Percentiles rank a stretch among this genome's conserved stretches.
phyloP scores from a whole-genome alignment of 495 filamentous ascomycete genomes.

The Penicillium macrosclerotiorum region DNA sequence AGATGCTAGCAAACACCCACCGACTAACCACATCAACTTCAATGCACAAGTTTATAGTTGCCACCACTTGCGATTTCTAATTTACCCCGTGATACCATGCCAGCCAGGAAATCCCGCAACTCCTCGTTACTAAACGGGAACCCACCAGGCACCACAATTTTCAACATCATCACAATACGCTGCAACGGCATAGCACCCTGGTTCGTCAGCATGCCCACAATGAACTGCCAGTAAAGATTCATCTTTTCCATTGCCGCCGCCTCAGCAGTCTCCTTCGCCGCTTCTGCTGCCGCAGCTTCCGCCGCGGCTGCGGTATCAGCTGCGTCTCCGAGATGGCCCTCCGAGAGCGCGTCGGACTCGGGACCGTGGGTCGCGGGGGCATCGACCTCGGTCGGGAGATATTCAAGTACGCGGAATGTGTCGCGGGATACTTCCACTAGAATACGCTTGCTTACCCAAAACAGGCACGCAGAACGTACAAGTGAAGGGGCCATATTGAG shows the following conservation, averaged over 20 bases:
- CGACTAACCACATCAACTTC: constrained; percentile 1
- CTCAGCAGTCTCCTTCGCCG: constrained; percentile 44
- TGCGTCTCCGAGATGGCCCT: constrained; percentile 26
- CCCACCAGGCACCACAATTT: constrained; percentile 79
- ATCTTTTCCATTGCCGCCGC: constrained; percentile 69
- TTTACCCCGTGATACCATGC: constrained; percentile 68
- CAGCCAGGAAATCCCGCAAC: constrained; percentile 70
- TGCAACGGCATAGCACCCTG: constrained; percentile 73
- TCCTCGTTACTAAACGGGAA: constrained; percentile 80
- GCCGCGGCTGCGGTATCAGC: constrained; percentile 45
- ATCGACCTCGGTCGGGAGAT: constrained; percentile 48
- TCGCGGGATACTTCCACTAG: constrained; percentile 57
- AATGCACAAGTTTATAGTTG: constrained; percentile 60
- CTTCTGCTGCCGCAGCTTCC: constrained; percentile 49
- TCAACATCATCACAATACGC: constrained; percentile 90
- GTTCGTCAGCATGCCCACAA: constrained; percentile 93
- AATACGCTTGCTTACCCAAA: constrained; percentile 82
- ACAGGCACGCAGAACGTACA: constrained; percentile 72
- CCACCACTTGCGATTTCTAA: constrained; percentile 68
- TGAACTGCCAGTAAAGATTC: constrained; percentile 84
- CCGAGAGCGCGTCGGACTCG: constrained; percentile 3
- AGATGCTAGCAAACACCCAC: neutral
- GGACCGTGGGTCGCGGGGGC: constrained; percentile 20
- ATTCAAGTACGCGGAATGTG: constrained; percentile 63
- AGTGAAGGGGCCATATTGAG: constrained; percentile 77